Conservation (phyloP, 2,329 filamentous ascomycete genomes). For the Coniella lustricola region DNA sequence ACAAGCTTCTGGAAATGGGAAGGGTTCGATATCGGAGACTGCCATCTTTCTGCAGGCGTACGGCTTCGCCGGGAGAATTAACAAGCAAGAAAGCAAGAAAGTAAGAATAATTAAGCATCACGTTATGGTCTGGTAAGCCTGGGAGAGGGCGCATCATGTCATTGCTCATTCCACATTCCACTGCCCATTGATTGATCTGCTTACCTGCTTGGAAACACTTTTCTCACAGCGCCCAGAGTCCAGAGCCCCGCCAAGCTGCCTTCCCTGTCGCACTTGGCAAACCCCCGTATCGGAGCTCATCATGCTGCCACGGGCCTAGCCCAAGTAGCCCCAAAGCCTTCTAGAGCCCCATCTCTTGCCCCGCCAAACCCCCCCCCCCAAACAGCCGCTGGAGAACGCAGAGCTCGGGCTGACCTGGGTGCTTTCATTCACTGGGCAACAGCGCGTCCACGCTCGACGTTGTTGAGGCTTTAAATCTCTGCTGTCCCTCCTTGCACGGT, state of each 20-base stretch:
- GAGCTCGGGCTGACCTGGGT: too few species aligned
- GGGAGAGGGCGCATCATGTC: too few species aligned
- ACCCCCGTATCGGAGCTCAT: neutral
- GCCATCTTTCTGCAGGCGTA: too few species aligned
- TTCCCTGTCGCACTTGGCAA: constrained; percentile 1
- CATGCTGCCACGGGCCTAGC: neutral
- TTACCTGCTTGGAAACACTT: neutral
- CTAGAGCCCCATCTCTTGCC: neutral
- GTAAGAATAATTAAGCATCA: too few species aligned
- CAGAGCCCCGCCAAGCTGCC: constrained; percentile 1
- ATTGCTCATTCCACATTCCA: too few species aligned
- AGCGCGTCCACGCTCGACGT: constrained; percentile 3
- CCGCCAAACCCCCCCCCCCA: neutral
- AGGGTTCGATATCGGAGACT: too few species aligned
- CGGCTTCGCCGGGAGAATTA: too few species aligned
- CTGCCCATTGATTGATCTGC: too few species aligned
- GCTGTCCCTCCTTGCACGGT: constrained; percentile 3
- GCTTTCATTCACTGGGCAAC: neutral
- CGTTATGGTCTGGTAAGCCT: too few species aligned
- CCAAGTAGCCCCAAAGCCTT: neutral
- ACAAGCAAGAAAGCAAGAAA: too few species aligned
- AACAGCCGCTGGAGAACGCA: neutral
- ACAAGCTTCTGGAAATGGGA: too few species aligned
- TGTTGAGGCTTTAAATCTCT: constrained; percentile 18
- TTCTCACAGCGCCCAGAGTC: neutral